These are phyloP conservation scores for Hawksworthiomyces lignivorus DNA, from an alignment of 2,329 filamentous ascomycete species.

Conservation along the genomic window DNA sequence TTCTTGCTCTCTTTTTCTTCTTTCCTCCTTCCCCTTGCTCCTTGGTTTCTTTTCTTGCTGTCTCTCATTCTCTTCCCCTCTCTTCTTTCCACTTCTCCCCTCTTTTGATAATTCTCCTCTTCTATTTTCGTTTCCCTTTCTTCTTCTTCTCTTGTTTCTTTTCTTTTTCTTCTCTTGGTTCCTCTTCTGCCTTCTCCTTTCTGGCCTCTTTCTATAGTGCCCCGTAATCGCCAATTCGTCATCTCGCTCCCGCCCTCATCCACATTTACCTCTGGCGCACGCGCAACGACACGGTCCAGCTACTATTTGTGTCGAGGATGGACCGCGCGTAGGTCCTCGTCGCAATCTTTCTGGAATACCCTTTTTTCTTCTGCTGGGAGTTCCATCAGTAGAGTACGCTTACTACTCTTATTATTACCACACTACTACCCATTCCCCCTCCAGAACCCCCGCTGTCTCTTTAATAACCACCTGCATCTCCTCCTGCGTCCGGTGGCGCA, in stretches of 20 bases:
- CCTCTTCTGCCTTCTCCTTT: no score
- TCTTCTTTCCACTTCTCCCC: background rate
- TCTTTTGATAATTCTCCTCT: background rate
- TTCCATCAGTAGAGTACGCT: no score
- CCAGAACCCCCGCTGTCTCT: no score
- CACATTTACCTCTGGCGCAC: no score
- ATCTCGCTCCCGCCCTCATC: no score
- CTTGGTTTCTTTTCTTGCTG: background rate
- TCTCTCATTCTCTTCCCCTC: background rate
- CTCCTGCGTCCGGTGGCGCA: background rate
- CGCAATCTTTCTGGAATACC: no score
- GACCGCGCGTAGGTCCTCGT: conserved; percentile 3
- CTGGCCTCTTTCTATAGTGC: no score
- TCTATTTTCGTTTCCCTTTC: background rate
- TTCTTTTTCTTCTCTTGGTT: background rate
- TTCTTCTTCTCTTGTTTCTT: background rate
- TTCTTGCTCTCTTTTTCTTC: background rate
- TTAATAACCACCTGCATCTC: no score
- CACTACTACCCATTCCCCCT: background rate
- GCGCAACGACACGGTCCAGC: no score
- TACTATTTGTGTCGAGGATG: background rate
- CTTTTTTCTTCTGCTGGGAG: background rate
- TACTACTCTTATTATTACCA: background rate
- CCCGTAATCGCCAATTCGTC: background rate
- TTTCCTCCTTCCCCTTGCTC: background rate